Conservation (phyloP, 306 rosid genomes). For the Fragaria iinumae region DNA sequence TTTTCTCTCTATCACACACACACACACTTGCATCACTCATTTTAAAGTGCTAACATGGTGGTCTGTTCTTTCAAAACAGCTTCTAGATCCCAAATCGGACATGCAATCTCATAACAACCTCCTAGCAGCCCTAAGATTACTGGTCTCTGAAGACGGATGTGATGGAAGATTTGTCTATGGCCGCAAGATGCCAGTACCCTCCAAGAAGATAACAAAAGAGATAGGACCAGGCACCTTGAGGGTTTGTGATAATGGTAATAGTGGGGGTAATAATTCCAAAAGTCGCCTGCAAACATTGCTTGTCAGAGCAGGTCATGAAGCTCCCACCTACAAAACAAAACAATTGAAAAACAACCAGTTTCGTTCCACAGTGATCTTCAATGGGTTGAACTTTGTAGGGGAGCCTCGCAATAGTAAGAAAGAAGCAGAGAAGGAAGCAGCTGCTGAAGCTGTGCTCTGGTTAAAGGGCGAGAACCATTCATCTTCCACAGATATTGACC, state of each 20-base stretch:
- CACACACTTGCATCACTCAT: background rate
- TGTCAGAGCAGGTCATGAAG: slow-evolving; percentile 69
- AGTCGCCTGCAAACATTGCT: slow-evolving; percentile 72
- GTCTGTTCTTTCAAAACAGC: slow-evolving; percentile 47
- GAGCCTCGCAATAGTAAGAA: slow-evolving; percentile 66
- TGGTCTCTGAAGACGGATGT: slow-evolving; percentile 84
- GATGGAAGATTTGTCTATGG: slow-evolving; percentile 78
- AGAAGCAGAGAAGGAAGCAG: slow-evolving; percentile 83
- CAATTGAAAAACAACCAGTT: slow-evolving; percentile 68
- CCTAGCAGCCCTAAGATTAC: slow-evolving; percentile 70
- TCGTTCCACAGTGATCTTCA: slow-evolving; percentile 75
- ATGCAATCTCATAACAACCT: slow-evolving; percentile 51
- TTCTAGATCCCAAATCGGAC: slow-evolving; percentile 70
- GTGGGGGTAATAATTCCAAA: slow-evolving; percentile 54
- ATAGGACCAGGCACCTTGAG: slow-evolving; percentile 16
- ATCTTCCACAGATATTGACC: slow-evolving; percentile 42
- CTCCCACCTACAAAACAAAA: slow-evolving; percentile 77
- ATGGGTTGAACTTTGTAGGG: slow-evolving; percentile 77
- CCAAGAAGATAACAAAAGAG: slow-evolving; percentile 41
- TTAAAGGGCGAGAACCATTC: slow-evolving; percentile 67
- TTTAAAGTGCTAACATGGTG: slow-evolving; percentile 3
- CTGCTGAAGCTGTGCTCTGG: slow-evolving; percentile 84
- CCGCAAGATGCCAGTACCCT: slow-evolving; percentile 45
- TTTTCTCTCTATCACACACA: background rate
- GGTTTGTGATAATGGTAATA: slow-evolving; percentile 27